Conservation (phyloP, 1,284 basidiomycete genomes). For the Marasmius tenuissimus region DNA sequence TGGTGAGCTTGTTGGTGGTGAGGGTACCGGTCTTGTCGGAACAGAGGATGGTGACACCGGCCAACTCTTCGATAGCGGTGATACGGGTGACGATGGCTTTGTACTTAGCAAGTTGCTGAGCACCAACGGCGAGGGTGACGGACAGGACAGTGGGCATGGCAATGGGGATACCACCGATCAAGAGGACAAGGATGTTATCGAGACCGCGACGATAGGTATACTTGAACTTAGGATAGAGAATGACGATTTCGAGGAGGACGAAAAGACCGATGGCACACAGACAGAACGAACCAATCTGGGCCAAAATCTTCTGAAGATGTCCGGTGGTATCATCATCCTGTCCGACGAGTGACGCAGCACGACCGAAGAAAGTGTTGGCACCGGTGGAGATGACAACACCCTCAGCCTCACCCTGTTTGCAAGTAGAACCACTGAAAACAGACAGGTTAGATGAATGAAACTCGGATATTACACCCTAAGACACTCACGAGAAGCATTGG, state of each 20-base stretch:
- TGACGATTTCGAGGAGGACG: conserved; percentile 87
- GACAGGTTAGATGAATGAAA: conserved; percentile 11
- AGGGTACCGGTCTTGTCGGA: conserved; percentile 98
- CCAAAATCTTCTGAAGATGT: conserved; percentile 97
- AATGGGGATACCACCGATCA: conserved; percentile 99
- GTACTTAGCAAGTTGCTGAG: conserved; percentile 97
- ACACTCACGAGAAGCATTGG: conserved; percentile 91
- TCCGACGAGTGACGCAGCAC: conserved; percentile 92
- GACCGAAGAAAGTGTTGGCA: conserved; percentile 95
- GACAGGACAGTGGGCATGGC: conserved; percentile 97
- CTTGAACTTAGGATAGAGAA: conserved; percentile 85
- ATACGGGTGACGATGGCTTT: conserved; percentile 99
- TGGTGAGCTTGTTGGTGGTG: conserved; percentile 99
- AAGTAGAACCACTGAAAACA: conserved; percentile 79
- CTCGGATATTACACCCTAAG: conserved; percentile 11
- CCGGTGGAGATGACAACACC: conserved; percentile 97
- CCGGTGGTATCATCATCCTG: conserved; percentile 95
- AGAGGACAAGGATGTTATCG: conserved; percentile 93
- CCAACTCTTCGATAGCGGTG: conserved; percentile 96
- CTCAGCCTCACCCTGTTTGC: conserved; percentile 97
- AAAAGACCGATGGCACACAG: conserved; percentile 92
- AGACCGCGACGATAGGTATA: conserved; percentile 93
- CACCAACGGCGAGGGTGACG: conserved; percentile 96
- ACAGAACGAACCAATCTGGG: conserved; percentile 95
- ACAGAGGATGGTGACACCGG: conserved; percentile 95